These are phyloP conservation scores for Pleurotus citrinopileatus DNA, from an alignment of 768 basidiomycete genomes.

Conservation along the genomic window DNA sequence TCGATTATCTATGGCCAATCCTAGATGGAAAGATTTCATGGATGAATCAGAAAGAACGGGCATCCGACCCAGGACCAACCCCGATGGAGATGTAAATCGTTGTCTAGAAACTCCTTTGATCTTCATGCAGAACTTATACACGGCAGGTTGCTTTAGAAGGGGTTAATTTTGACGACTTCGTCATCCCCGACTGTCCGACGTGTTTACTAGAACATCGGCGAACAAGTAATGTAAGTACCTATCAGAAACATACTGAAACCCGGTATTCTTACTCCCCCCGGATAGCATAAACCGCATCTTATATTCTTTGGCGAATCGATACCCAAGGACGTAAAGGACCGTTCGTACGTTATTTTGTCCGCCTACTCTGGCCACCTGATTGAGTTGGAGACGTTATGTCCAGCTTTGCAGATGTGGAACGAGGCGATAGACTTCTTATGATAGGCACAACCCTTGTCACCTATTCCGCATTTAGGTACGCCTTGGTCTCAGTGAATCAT, in stretches of 20 bases:
- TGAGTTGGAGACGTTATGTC: not conserved
- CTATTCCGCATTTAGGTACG: constrained; percentile 84
- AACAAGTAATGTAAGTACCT: constrained; percentile 54
- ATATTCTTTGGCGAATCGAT: constrained; percentile 94
- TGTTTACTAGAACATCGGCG: constrained; percentile 58
- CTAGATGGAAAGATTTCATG: constrained; percentile 70
- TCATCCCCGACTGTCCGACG: constrained; percentile 72
- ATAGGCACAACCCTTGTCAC: constrained; percentile 92
- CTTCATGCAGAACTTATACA: constrained; percentile 4
- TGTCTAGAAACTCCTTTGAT: constrained; percentile 1
- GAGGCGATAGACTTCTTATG: constrained; percentile 67
- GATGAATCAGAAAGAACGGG: constrained; percentile 61
- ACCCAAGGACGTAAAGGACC: constrained; percentile 54
- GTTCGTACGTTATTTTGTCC: constrained; percentile 53
- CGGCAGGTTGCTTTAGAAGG: constrained; percentile 78
- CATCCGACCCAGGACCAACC: constrained; percentile 73
- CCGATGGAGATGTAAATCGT: constrained; percentile 82
- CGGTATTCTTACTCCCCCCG: constrained; percentile 2
- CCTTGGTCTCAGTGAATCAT: not conserved
- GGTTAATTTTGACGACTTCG: constrained; percentile 71
- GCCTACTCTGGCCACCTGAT: not conserved
- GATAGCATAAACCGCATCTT: constrained; percentile 77
- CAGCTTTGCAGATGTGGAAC: constrained; percentile 59
- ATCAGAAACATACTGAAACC: not conserved
- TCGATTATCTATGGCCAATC: constrained; percentile 70